These are phyloP conservation scores for Aspergillus transmontanensis DNA, from an alignment of 2,329 filamentous ascomycete species.

Conservation along the genomic window DNA sequence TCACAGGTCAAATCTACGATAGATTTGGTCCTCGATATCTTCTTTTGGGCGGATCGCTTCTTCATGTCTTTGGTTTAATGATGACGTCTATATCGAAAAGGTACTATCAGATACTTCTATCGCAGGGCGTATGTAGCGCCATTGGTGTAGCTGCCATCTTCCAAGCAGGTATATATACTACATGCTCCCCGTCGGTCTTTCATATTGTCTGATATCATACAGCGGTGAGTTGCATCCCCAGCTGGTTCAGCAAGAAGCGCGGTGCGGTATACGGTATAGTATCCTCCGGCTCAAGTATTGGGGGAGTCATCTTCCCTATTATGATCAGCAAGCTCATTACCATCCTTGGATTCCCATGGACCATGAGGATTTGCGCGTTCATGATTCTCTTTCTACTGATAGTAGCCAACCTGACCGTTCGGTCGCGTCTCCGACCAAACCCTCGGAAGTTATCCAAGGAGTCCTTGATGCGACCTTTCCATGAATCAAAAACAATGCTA, in stretches of 20 bases:
- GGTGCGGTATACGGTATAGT: slow-evolving; percentile 56
- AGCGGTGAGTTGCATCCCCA: slow-evolving; percentile 32
- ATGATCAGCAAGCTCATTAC: slow-evolving; percentile 57
- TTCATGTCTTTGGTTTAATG: slow-evolving; percentile 52
- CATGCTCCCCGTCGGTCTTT: neutral
- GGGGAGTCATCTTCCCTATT: slow-evolving; percentile 61
- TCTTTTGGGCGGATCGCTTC: slow-evolving; percentile 49
- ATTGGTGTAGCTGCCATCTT: slow-evolving; percentile 39
- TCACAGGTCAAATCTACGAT: slow-evolving; percentile 65
- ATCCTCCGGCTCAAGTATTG: slow-evolving; percentile 55
- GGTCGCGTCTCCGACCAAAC: slow-evolving; percentile 42
- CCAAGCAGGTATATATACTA: neutral
- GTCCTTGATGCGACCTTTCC: slow-evolving; percentile 38
- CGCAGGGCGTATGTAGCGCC: slow-evolving; percentile 54
- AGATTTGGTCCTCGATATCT: slow-evolving; percentile 61
- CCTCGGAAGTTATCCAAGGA: neutral
- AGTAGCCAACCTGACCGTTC: slow-evolving; percentile 55
- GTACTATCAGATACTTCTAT: slow-evolving; percentile 57
- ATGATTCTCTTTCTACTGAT: slow-evolving; percentile 60
- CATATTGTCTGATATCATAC: neutral
- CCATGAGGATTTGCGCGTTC: slow-evolving; percentile 58
- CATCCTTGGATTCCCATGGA: slow-evolving; percentile 55
- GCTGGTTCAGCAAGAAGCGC: slow-evolving; percentile 55
- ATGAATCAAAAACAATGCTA: slow-evolving; percentile 39
- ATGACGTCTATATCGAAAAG: slow-evolving; percentile 38